Base-by-base conservation (phyloP, 306 rosid genomes). In the Potentilla sterilis region DNA sequence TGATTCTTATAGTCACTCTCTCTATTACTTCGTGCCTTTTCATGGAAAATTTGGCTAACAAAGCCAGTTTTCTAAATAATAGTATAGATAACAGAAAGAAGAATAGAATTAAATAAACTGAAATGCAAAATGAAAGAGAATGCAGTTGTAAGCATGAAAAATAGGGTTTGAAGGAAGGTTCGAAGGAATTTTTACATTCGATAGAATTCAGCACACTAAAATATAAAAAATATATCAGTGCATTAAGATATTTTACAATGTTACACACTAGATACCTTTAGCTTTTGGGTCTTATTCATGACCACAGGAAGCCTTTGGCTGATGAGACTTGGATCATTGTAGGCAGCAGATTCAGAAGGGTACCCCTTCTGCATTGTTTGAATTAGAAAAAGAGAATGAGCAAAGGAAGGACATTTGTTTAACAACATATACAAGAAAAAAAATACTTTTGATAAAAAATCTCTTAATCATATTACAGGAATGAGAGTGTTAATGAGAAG, bases 341-440 rank as follows among this genome's bases (percentile, higher is more conserved):
- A 95, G 6, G 91, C 88, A 69, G 90, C 90, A 70, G 96, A 80
- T 81, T 95, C 97, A 58, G 91, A 70, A 24, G 99, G 90, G 79
- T 85, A 74, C 54, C 97, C 97, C 76, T 86, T 85, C 99, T 95
- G 97, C 90, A 80, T 32, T 77, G 77, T 71, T 72, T 47, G 43
- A 55, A 79, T 66, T 46, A 77, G 40, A 80, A 67, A 76, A 72
- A 69, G 70, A 84, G 80, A 76, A 74, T 74, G 70, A 84, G 79
- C 75, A 63, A 79, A 41, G 5, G 48, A 11, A 74, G 73, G 42
- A 55, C 55, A 34, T 62, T 58, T 58, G 14, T 28, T 42, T 74
- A 37, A 57, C 7, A 9, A 4, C 47, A 47, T 34, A 44, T 14
- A 22, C 58, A 80, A 9, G 35, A 55, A 42, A 35, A 42, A 35